phyloP scores from a whole-genome alignment of 2,329 filamentous ascomycete species.

The Dothistroma pini region DNA sequence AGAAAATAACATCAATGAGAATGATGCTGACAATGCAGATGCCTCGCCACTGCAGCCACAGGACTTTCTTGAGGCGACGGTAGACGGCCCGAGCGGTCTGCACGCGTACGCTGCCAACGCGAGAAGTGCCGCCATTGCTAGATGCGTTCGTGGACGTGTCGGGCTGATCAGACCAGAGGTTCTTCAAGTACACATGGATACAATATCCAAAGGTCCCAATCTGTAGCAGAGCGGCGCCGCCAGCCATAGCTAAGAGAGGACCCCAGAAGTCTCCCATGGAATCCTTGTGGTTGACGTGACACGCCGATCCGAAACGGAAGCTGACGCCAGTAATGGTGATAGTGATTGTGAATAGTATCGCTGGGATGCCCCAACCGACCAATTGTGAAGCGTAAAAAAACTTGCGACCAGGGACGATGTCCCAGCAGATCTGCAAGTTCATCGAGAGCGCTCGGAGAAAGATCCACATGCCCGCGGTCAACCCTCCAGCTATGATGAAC shows the following conservation, averaged over 20 bases:
- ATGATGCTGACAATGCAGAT: conserved; percentile 88
- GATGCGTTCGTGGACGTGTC: conserved; percentile 60
- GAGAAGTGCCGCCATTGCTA: conserved; percentile 58
- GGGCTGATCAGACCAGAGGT: conserved; percentile 64
- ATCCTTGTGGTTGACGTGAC: conserved; percentile 88
- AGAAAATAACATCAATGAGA: conserved; percentile 87
- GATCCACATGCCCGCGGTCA: conserved; percentile 81
- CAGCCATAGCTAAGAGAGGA: conserved; percentile 75
- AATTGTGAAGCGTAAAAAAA: conserved; percentile 86
- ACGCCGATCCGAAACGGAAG: conserved; percentile 86
- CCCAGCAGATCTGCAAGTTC: conserved; percentile 94
- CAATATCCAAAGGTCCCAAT: conserved; percentile 83
- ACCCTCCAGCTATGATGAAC: conserved; percentile 80
- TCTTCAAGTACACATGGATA: conserved; percentile 88
- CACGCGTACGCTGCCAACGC: conserved; percentile 71
- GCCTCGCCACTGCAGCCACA: conserved; percentile 91
- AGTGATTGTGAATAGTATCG: conserved; percentile 69
- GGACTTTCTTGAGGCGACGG: conserved; percentile 76
- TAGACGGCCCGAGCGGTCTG: conserved; percentile 85
- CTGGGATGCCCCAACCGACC: conserved; percentile 79
- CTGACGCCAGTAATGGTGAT: conserved; percentile 87
- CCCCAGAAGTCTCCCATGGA: conserved; percentile 87
- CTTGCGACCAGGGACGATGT: conserved; percentile 77
- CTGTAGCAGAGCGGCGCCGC: conserved; percentile 72
- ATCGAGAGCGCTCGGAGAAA: conserved; percentile 87